Base-by-base conservation (phyloP, 129 eudicot genomes). In the Scalesia atractyloides region DNA sequence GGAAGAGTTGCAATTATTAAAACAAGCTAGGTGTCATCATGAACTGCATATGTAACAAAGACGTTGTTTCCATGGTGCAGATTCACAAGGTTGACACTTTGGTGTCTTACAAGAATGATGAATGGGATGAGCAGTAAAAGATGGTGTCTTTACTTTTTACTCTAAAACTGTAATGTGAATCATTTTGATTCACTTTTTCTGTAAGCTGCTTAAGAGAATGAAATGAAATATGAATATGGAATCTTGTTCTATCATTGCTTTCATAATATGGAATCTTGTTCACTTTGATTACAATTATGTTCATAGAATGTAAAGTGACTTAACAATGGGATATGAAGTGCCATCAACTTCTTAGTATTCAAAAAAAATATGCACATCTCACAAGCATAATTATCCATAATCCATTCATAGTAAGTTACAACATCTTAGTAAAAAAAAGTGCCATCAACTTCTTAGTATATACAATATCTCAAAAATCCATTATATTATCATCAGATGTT, bases 71-170 rank as follows among this genome's bases (percentile, higher is more conserved):
- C 41, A 50, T 53, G 18, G 36, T 82, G 96, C 91, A 93, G 97
- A 94, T 94, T 72, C 99, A 94, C 91, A 94, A 94, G 87, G 97
- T 94, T 68, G 97, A 94, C 82, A 94, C 99, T 10, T 37, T 90
- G 74, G 99, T 94, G 17, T 94, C 99, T 0, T 94, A 94, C 93
- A 94, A 86, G 82, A 90, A 87, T 66, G 99, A 88, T 72, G 97
- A 94, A 63, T 88, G 95, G 91, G 97, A 94, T 82, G 97, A 90
- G 74, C 61, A 82, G 81, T 93, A 81, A 81, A 68, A 52, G 44
- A 64, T 59, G 16, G 11, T 5, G 17, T 57, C 16, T 51, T n/a
- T 15, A 12, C 44, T 17, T 9, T 18, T 14, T 39, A 39, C 44
- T 39, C 44, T 39, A 36, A 1, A 9, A 17, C 20, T 66, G 73